Conservation (phyloP, 148 eudicot genomes). For the Chenopodium album region DNA sequence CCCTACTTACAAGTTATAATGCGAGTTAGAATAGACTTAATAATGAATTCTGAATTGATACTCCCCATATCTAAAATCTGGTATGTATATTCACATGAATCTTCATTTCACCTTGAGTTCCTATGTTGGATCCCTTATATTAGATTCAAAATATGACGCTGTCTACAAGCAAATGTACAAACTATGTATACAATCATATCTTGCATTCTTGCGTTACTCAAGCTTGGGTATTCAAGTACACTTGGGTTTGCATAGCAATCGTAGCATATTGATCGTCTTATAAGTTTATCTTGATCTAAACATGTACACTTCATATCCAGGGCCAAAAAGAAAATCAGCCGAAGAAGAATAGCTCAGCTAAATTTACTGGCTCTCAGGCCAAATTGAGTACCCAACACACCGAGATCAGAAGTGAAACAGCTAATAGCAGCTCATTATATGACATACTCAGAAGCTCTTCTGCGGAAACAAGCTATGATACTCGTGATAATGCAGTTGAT, state of each 20-base stretch:
- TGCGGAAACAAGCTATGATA: conserved; percentile 33
- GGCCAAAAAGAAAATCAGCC: conserved; percentile 39
- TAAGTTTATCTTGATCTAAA: background rate
- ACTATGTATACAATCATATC: too few relatives aligned
- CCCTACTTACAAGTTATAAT: background rate
- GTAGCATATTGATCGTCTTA: too few relatives aligned
- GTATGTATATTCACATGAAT: too few relatives aligned
- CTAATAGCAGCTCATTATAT: conserved; percentile 50
- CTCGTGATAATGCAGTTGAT: conserved; percentile 39
- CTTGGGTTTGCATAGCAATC: too few relatives aligned
- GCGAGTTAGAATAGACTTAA: too few relatives aligned
- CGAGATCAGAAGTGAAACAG: conserved; percentile 31
- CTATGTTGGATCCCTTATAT: background rate
- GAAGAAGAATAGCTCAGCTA: conserved; percentile 50
- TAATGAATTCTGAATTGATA: background rate
- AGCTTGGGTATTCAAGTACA: too few relatives aligned
- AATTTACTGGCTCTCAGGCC: conserved; percentile 59
- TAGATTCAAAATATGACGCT: background rate
- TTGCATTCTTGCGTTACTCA: too few relatives aligned
- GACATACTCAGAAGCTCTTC: conserved; percentile 70
- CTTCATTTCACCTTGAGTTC: background rate
- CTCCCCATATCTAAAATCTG: background rate
- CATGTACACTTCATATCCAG: conserved; percentile 26
- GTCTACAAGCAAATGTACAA: too few relatives aligned
- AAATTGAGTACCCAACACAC: conserved; percentile 47